Evolutionary conservation across 768 basidiomycete species (phyloP).

Genomic region (Mycena alexandri): DNA sequence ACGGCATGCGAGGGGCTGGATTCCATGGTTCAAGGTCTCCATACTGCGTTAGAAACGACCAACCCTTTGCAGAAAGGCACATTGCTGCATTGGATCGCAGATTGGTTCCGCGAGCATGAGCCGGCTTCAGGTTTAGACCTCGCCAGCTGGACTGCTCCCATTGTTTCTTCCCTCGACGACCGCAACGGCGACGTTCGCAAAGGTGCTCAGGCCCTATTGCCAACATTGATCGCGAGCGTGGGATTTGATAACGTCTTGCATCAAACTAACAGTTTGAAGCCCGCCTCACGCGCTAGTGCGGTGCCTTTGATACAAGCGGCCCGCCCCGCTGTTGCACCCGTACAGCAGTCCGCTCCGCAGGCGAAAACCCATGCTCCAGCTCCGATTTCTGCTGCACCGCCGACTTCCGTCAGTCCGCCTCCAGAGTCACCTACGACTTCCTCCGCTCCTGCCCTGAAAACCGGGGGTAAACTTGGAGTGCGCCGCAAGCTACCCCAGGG

Average conservation of each 20-base stretch:
- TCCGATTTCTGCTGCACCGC: conserved; percentile 42
- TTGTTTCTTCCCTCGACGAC: conserved; percentile 90
- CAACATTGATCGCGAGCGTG: conserved; percentile 75
- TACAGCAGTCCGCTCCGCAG: conserved; percentile 43
- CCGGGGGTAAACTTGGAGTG: conserved; percentile 68
- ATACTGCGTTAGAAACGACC: conserved; percentile 83
- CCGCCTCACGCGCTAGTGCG: conserved; percentile 88
- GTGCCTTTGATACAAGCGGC: conserved; percentile 92
- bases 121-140: conserved; percentile 73
- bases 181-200: conserved; percentile 93
- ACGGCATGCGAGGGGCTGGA: conserved; percentile 89
- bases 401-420: conserved; percentile 54
- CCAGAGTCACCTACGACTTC: conserved; percentile 59
- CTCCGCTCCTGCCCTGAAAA: conserved; percentile 51
- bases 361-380: conserved; percentile 43
- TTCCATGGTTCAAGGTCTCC: conserved; percentile 81
- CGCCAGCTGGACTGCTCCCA: conserved; percentile 69
- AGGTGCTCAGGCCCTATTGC: conserved; percentile 85
- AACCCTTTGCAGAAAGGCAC: conserved; percentile 91
- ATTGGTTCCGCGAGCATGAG: conserved; percentile 80
- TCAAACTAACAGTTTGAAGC: conserved; percentile 88
- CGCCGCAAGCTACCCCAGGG: conserved; percentile 80
- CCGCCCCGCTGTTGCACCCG: conserved; percentile 56
- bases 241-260: conserved; percentile 91
- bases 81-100: conserved; percentile 82